These are phyloP conservation scores for Epichloe amarillans DNA, from an alignment of 2,329 filamentous ascomycete species.

Conservation along the genomic window DNA sequence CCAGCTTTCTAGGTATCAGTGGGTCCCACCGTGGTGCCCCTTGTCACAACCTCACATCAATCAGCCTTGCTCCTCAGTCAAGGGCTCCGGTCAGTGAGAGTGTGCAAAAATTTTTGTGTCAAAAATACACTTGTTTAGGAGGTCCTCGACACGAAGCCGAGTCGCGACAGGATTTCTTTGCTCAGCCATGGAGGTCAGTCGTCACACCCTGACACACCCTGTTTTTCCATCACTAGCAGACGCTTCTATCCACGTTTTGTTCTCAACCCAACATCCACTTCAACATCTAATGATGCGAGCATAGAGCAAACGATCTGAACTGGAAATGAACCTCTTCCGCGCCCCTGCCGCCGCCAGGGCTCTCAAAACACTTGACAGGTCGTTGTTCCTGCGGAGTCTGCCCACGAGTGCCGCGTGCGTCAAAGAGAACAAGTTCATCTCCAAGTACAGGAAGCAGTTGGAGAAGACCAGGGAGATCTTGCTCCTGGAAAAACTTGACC, in stretches of 20 bases:
- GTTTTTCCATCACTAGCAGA: neutral
- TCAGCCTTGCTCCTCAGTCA: no score
- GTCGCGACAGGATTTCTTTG: neutral
- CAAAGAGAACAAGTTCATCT: conserved; percentile 61
- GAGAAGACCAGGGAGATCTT: conserved; percentile 54
- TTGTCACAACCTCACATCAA: no score
- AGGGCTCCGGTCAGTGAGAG: neutral
- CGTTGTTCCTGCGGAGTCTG: conserved; percentile 67
- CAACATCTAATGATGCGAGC: neutral
- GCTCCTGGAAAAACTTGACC: conserved; percentile 45
- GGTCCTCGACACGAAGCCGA: neutral
- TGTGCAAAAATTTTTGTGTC: neutral
- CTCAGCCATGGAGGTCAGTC: conserved; percentile 18
- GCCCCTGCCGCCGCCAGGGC: conserved; percentile 64
- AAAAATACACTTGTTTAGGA: neutral
- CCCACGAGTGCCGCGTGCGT: conserved; percentile 68
- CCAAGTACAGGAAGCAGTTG: conserved; percentile 54
- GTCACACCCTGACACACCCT: neutral
- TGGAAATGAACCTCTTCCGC: conserved; percentile 49
- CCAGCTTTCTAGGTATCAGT: neutral
- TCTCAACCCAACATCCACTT: neutral
- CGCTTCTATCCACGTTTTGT: neutral
- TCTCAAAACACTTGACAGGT: conserved; percentile 67
- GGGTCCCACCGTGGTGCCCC: neutral
- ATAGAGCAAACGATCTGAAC: conserved; percentile 10